These are phyloP conservation scores for Phytophthora pinifolia DNA, from an alignment of 352 stramenopile species.

Conservation along the genomic window DNA sequence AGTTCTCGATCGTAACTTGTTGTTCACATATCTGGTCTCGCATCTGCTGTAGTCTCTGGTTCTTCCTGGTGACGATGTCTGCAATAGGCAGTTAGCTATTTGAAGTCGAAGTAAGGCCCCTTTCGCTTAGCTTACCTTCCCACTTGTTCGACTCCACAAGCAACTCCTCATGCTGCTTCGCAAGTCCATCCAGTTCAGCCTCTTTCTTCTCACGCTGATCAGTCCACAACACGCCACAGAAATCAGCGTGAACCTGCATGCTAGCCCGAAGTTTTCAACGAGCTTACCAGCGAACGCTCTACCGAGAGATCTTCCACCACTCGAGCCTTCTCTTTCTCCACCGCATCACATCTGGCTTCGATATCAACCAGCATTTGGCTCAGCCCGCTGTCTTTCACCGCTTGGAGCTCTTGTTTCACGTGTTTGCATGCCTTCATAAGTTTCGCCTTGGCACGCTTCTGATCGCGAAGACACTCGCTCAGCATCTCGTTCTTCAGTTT, in stretches of 20 bases:
- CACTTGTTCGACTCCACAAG: slow-evolving; percentile 24
- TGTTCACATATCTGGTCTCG: slow-evolving; percentile 61
- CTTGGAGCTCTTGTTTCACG: slow-evolving; percentile 60
- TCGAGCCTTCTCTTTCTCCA: slow-evolving; percentile 53
- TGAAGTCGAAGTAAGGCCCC: neutral
- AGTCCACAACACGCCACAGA: neutral
- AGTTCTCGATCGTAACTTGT: slow-evolving; percentile 58
- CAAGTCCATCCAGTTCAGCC: slow-evolving; percentile 7
- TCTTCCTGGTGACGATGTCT: slow-evolving; percentile 44
- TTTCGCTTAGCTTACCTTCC: slow-evolving; percentile 25
- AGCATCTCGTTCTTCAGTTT: slow-evolving; percentile 75
- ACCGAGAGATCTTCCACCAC: slow-evolving; percentile 38
- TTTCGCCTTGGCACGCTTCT: slow-evolving; percentile 71
- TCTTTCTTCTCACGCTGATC: slow-evolving; percentile 27
- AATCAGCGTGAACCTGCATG: neutral
- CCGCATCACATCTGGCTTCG: slow-evolving; percentile 38
- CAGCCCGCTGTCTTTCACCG: too few relatives aligned
- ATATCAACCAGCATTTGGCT: too few relatives aligned
- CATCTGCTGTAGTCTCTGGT: slow-evolving; percentile 40
- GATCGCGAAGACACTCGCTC: slow-evolving; percentile 57
- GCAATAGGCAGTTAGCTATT: slow-evolving; percentile 6
- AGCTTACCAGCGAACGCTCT: slow-evolving; percentile 40
- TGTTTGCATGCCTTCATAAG: slow-evolving; percentile 75
- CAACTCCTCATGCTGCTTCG: slow-evolving; percentile 30
- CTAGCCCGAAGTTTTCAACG: neutral